Conservation (phyloP, 768 basidiomycete genomes). For the Scleroderma citrinum region DNA sequence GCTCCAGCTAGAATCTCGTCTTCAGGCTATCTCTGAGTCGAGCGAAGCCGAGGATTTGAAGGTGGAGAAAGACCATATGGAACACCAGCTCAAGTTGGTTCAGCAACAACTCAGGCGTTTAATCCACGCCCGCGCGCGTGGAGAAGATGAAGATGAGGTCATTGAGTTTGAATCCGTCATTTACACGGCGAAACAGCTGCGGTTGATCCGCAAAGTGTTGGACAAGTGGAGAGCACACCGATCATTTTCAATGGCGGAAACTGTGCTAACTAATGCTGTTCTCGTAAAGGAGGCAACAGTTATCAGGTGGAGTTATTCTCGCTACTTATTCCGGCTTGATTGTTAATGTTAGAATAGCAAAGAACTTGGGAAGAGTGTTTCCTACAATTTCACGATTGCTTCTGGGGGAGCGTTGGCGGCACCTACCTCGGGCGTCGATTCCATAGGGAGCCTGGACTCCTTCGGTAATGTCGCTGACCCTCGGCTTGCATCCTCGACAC, state of each 20-base stretch:
- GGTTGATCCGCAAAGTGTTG: slow-evolving; percentile 76
- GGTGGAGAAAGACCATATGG: slow-evolving; percentile 90
- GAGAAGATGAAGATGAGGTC: slow-evolving; percentile 62
- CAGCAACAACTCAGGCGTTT: slow-evolving; percentile 78
- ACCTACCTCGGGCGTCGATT: slow-evolving; percentile 79
- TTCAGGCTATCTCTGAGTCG: slow-evolving; percentile 57
- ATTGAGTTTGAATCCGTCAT: slow-evolving; percentile 73
- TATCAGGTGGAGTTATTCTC: slow-evolving; percentile 53
- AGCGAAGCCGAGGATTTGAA: slow-evolving; percentile 80
- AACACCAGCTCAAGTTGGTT: slow-evolving; percentile 77
- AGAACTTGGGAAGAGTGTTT: slow-evolving; percentile 80
- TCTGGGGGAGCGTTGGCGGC: slow-evolving; percentile 73
- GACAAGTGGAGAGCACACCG: slow-evolving; percentile 82
- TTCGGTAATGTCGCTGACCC: slow-evolving; percentile 93
- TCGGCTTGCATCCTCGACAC: slow-evolving; percentile 60
- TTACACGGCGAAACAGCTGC: slow-evolving; percentile 75
- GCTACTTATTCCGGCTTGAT: not conserved
- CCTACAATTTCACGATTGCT: slow-evolving; percentile 91
- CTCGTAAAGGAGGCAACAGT: slow-evolving; percentile 92
- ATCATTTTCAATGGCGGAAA: slow-evolving; percentile 90
- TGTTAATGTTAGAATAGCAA: slow-evolving; percentile 44
- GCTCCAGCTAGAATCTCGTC: slow-evolving; percentile 65
- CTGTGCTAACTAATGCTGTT: slow-evolving; percentile 77
- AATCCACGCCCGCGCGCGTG: slow-evolving; percentile 67
- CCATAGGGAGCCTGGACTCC: slow-evolving; percentile 81